phyloP scores from a whole-genome alignment of 164 flowering plant genomes.

The Warburgia ugandensis region DNA sequence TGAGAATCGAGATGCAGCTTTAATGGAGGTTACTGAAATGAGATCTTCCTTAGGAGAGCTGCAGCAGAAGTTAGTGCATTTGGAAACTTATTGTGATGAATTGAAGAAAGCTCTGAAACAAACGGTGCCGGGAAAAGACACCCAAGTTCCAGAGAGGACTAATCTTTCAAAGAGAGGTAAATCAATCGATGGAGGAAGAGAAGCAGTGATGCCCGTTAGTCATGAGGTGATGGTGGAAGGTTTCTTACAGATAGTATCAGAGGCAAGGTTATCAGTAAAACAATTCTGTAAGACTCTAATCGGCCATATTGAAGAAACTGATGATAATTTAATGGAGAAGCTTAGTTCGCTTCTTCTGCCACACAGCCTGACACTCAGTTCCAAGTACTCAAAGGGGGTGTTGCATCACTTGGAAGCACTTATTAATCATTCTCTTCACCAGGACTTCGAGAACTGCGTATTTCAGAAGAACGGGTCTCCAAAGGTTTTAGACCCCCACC shows the following conservation, averaged over 20 bases:
- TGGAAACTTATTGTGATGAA: conserved; percentile 81
- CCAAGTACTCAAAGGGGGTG: conserved; percentile 61
- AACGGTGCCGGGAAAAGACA: conserved; percentile 32
- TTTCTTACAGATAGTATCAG: conserved; percentile 81
- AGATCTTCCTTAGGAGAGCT: conserved; percentile 66
- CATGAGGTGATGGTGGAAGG: conserved; percentile 87
- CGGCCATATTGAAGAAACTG: conserved; percentile 55
- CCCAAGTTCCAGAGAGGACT: conserved; percentile 27
- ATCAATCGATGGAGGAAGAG: conserved; percentile 29
- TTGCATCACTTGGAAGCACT: conserved; percentile 79
- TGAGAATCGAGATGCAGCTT: conserved; percentile 59
- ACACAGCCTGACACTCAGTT: conserved; percentile 44
- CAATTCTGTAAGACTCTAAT: conserved; percentile 72
- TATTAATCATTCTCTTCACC: conserved; percentile 70
- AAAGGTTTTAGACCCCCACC: conserved; percentile 57
- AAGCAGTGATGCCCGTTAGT: conserved; percentile 47
- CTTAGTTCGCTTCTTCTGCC: conserved; percentile 67
- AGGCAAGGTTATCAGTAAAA: conserved; percentile 74
- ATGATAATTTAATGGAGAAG: conserved; percentile 39
- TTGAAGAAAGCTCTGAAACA: conserved; percentile 58
- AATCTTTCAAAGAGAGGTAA: conserved; percentile 35
- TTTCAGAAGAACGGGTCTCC: conserved; percentile 76
- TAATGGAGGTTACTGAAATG: conserved; percentile 70
- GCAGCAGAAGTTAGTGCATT: conserved; percentile 51
- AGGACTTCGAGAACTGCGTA: conserved; percentile 78